phyloP scores from a whole-genome alignment of 2,329 filamentous ascomycete species.

The Volutella citrinella region DNA sequence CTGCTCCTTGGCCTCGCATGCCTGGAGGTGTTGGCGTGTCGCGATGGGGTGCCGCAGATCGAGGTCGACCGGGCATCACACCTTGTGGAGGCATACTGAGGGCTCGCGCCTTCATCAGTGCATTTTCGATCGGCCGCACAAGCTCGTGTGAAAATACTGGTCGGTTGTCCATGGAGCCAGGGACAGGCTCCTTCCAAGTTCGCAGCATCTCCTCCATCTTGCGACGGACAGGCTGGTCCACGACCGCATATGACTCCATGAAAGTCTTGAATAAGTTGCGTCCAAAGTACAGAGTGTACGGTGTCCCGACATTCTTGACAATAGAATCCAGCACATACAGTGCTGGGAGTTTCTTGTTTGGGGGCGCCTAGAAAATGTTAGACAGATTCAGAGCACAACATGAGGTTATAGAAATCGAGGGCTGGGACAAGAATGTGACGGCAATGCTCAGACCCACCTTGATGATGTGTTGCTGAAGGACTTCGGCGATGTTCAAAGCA shows the following conservation, averaged over 20 bases:
- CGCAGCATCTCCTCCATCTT: constrained; percentile 97
- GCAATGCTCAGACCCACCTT: constrained; percentile 86
- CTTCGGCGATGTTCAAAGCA: constrained; percentile 87
- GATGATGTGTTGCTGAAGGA: constrained; percentile 89
- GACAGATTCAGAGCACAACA: too few relatives aligned
- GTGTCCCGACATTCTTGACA: constrained; percentile 96
- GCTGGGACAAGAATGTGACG: too few relatives aligned
- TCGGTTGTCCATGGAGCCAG: constrained; percentile 86
- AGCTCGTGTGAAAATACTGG: constrained; percentile 88
- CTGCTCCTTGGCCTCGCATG: constrained; percentile 27
- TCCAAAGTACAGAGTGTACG: constrained; percentile 93
- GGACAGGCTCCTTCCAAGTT: constrained; percentile 97
- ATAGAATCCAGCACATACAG: constrained; percentile 97
- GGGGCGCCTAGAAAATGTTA: constrained; percentile 67
- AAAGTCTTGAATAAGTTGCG: constrained; percentile 90
- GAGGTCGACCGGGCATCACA: constrained; percentile 43
- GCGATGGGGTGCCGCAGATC: constrained; percentile 58
- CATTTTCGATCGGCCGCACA: constrained; percentile 89
- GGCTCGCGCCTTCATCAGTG: constrained; percentile 76
- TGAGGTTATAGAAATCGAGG: too few relatives aligned
- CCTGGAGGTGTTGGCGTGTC: constrained; percentile 73
- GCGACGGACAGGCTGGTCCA: constrained; percentile 76
- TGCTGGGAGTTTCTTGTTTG: constrained; percentile 88
- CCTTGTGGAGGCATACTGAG: constrained; percentile 55
- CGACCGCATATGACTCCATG: constrained; percentile 92